Evolutionary conservation across 139 green algal genomes (phyloP).

Genomic region (Coccomyxa sp.): DNA sequence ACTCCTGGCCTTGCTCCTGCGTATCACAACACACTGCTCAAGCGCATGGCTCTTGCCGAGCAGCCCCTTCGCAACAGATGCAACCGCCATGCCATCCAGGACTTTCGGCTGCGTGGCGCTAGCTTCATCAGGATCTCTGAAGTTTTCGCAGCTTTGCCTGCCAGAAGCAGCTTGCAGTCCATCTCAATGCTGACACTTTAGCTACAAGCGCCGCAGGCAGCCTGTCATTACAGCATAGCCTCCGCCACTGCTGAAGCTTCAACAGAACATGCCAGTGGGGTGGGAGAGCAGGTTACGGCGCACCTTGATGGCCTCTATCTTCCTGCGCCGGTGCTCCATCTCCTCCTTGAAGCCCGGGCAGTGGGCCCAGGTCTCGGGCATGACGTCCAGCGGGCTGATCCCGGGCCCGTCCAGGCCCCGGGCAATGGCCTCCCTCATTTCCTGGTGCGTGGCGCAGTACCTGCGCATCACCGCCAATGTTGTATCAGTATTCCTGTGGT

Average conservation of each 20-base stretch:
- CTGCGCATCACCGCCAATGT: no score
- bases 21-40: not conserved
- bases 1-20: not conserved
- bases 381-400: slow-evolving; percentile 7
- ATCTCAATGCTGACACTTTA: not conserved
- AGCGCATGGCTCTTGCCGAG: no score
- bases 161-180: not conserved
- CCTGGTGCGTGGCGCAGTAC: slow-evolving; percentile 16
- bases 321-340: not conserved
- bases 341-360: slow-evolving; percentile 4
- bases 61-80: no score
- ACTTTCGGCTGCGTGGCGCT: not conserved
- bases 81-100: not conserved
- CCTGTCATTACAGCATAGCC: no score
- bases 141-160: not conserved
- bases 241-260: no score
- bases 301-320: not conserved
- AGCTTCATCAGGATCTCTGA: not conserved
- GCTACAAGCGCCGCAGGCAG: no score
- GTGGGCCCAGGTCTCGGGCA: slow-evolving; percentile 1
- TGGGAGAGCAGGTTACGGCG: no score
- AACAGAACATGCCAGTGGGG: no score
- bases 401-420: slow-evolving; percentile 40
- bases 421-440: slow-evolving; percentile 32
- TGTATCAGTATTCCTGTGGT: no score